Evolutionary conservation across 2,329 filamentous ascomycete species (phyloP).

Genomic region (Ophiobolus disseminans): DNA sequence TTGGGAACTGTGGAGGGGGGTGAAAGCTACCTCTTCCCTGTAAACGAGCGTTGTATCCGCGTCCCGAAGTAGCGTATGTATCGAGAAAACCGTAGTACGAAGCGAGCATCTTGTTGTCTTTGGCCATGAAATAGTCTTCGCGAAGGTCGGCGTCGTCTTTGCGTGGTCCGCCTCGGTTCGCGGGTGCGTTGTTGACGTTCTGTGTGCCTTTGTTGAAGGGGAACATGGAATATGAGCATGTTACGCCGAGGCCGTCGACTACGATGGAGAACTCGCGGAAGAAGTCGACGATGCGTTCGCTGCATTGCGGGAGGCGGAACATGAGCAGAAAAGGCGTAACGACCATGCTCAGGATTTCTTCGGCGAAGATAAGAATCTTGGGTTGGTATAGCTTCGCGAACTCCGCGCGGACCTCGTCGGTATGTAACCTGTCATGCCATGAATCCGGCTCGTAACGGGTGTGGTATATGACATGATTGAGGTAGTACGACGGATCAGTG

Average conservation of each 20-base stretch:
- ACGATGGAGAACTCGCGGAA: conserved; percentile 98
- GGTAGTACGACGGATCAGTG: conserved; percentile 88
- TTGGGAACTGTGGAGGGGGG: conserved; percentile 77
- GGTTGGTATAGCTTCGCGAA: conserved; percentile 91
- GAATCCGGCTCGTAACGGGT: conserved; percentile 90
- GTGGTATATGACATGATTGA: conserved; percentile 88
- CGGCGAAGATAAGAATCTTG: conserved; percentile 88
- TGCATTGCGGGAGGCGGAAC: conserved; percentile 84
- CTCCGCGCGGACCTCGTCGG: conserved; percentile 88
- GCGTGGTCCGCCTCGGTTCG: conserved; percentile 46
- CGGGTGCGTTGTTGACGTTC: conserved; percentile 55
- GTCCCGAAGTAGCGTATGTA: conserved; percentile 67
- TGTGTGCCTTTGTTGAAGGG: conserved; percentile 84
- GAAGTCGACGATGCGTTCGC: conserved; percentile 94
- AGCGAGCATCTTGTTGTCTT: conserved; percentile 98
- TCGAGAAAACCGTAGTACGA: conserved; percentile 96
- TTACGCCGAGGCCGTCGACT: conserved; percentile 92
- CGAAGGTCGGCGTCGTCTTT: conserved; percentile 67
- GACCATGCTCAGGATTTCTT: conserved; percentile 91
- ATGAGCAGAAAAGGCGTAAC: conserved; percentile 90
- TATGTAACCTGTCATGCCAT: conserved; percentile 90
- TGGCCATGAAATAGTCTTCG: conserved; percentile 92
- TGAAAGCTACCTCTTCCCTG: conserved; percentile 67
- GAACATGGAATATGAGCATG: conserved; percentile 97
- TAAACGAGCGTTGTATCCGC: conserved; percentile 48